These are phyloP conservation scores for Ogataea ganodermae DNA, from an alignment of 805 yeast genomes.

Conservation along the genomic window DNA sequence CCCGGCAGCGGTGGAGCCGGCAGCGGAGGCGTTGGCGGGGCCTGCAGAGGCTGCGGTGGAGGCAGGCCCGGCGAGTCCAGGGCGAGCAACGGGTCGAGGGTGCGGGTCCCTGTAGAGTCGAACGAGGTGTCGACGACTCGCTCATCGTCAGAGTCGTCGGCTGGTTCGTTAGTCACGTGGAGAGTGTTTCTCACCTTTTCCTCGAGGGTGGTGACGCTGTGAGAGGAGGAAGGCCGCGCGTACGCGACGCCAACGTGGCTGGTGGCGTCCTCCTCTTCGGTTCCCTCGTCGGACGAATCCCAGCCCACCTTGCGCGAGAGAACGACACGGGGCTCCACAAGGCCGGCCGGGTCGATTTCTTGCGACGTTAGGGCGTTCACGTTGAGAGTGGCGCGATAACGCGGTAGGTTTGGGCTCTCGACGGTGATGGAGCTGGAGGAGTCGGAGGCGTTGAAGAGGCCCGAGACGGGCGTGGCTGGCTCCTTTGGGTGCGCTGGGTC, in stretches of 20 bases:
- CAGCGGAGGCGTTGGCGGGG: not conserved
- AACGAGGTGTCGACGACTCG: not conserved
- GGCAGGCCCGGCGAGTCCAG: not conserved
- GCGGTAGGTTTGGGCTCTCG: slow-evolving; percentile 24
- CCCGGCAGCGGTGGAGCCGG: slow-evolving; percentile 1
- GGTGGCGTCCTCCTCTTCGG: slow-evolving; percentile 9
- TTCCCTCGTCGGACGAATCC: slow-evolving; percentile 16
- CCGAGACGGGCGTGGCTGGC: too few relatives aligned
- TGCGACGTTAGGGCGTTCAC: slow-evolving; percentile 30
- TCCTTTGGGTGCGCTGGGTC: too few relatives aligned
- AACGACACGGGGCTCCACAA: slow-evolving; percentile 1
- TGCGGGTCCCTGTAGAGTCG: too few relatives aligned
- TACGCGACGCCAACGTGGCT: not conserved
- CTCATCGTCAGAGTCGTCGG: not conserved
- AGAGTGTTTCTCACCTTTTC: slow-evolving; percentile 9
- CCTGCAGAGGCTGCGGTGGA: not conserved
- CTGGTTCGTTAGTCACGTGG: not conserved
- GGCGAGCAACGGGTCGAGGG: slow-evolving; percentile 16
- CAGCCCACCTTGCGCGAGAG: slow-evolving; percentile 9
- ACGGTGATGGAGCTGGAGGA: slow-evolving; percentile 1
- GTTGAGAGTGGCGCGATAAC: slow-evolving; percentile 31
- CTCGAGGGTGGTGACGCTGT: slow-evolving; percentile 9
- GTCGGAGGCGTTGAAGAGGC: not conserved
- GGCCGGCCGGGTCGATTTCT: slow-evolving; percentile 8
- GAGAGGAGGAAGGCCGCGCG: not conserved